phyloP scores from a whole-genome alignment of 1,284 basidiomycete species.

The Moesziomyces antarcticus region DNA sequence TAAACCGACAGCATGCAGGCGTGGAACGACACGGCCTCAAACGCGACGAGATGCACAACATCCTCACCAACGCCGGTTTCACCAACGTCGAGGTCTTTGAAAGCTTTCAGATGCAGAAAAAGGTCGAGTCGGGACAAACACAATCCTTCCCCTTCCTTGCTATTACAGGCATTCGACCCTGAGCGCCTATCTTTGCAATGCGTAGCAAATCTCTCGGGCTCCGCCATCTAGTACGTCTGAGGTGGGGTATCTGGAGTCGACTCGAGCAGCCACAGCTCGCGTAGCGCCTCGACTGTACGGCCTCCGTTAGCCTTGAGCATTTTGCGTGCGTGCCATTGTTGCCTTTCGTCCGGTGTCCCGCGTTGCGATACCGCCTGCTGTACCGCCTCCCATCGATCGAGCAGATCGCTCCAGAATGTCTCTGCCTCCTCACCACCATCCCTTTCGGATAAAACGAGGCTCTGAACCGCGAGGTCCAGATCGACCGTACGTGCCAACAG shows the following conservation, averaged over 20 bases:
- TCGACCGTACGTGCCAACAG: slow-evolving; percentile 24
- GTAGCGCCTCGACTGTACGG: slow-evolving; percentile 23
- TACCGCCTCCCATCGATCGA: slow-evolving; percentile 21
- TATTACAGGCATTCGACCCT: slow-evolving; percentile 34
- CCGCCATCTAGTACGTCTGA: neutral
- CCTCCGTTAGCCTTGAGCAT: slow-evolving; percentile 12
- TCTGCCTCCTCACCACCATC: slow-evolving; percentile 9
- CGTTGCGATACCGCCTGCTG: slow-evolving; percentile 1
- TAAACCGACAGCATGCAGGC: slow-evolving; percentile 27
- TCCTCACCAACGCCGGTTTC: slow-evolving; percentile 33
- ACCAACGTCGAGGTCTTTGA: slow-evolving; percentile 40
- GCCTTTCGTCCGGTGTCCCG: slow-evolving; percentile 1
- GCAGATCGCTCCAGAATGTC: slow-evolving; percentile 16
- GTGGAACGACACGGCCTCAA: slow-evolving; percentile 48
- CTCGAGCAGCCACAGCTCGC: slow-evolving; percentile 33
- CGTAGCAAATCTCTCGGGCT: neutral
- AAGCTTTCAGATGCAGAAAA: slow-evolving; percentile 40
- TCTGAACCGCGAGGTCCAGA: slow-evolving; percentile 11
- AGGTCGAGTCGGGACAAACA: slow-evolving; percentile 12
- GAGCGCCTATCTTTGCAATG: neutral
- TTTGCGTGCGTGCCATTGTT: slow-evolving; percentile 12
- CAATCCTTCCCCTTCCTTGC: slow-evolving; percentile 42
- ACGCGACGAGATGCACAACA: slow-evolving; percentile 29
- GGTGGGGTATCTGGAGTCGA: neutral
- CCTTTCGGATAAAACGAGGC: neutral